phyloP scores from a whole-genome alignment of 768 basidiomycete species.

The Daedaleopsis sinensis region DNA sequence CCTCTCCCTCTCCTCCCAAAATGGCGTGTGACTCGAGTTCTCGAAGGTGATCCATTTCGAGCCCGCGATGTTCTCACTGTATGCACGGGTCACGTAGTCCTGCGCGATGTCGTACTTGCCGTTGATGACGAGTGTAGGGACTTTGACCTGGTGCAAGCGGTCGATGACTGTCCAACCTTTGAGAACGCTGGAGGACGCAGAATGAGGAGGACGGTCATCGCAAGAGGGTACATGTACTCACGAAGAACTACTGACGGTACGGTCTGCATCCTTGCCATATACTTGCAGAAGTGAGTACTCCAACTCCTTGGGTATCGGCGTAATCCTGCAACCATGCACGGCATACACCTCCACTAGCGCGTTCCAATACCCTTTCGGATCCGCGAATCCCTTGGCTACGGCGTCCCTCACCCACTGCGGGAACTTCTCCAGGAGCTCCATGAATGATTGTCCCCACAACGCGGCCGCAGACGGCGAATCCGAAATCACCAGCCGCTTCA shows the following conservation, averaged over 20 bases:
- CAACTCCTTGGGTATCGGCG: slow-evolving; percentile 47
- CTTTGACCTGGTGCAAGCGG: slow-evolving; percentile 28
- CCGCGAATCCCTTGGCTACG: slow-evolving; percentile 42
- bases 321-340: slow-evolving; percentile 45
- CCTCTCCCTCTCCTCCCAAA: slow-evolving; percentile 33
- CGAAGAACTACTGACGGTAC: slow-evolving; percentile 43
- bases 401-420: slow-evolving; percentile 44
- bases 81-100: slow-evolving; percentile 30
- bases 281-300: slow-evolving; percentile 33
- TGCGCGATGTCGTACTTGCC: slow-evolving; percentile 34
- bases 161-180: slow-evolving; percentile 32
- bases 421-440: slow-evolving; percentile 42
- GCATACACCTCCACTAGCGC: slow-evolving; percentile 45
- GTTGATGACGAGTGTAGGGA: slow-evolving; percentile 34
- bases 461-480: slow-evolving; percentile 47
- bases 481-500: slow-evolving; percentile 49
- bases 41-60: slow-evolving; percentile 36
- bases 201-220: neutral
- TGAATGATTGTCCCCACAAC: slow-evolving; percentile 45
- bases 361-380: slow-evolving; percentile 43
- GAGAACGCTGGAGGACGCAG: slow-evolving; percentile 4
- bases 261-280: slow-evolving; percentile 39
- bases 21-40: slow-evolving; percentile 34
- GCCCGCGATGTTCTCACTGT: slow-evolving; percentile 27
- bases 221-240: slow-evolving; percentile 34